Evolutionary conservation across 2,329 filamentous ascomycete species (phyloP).

Genomic region (Podosphaera fusca): DNA sequence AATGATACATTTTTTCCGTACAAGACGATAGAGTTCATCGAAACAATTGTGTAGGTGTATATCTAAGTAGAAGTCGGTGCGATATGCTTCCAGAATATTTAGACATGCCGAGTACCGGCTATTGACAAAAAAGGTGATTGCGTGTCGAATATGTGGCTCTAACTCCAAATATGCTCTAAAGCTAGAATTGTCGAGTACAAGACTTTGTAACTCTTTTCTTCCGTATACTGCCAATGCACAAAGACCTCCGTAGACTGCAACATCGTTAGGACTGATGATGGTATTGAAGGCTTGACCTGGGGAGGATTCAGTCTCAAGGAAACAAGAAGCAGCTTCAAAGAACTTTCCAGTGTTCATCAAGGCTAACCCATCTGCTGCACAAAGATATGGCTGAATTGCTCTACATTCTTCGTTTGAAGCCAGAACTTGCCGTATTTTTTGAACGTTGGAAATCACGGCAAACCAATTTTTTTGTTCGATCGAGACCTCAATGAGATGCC

Average conservation of each 20-base stretch:
- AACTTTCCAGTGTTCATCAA: conserved; percentile 33
- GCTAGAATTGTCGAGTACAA: conserved; percentile 53
- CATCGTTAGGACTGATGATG: conserved; percentile 60
- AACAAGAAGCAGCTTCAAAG: conserved; percentile 44
- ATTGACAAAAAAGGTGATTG: conserved; percentile 71
- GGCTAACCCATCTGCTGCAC: conserved; percentile 35
- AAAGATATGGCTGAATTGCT: conserved; percentile 26
- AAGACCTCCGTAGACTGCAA: conserved; percentile 79
- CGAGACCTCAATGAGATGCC: conserved; percentile 53
- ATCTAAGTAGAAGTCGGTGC: conserved; percentile 73
- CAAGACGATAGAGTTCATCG: conserved; percentile 41
- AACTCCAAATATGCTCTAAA: conserved; percentile 81
- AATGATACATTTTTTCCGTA: conserved; percentile 77
- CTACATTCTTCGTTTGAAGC: conserved; percentile 22
- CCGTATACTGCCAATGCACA: conserved; percentile 80
- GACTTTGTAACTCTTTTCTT: conserved; percentile 46
- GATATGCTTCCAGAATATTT: conserved; percentile 58
- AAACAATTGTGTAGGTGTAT: conserved; percentile 62
- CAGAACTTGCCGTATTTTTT: conserved; percentile 37
- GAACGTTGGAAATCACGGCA: conserved; percentile 37
- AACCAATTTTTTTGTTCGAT: conserved; percentile 61
- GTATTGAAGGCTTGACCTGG: conserved; percentile 38
- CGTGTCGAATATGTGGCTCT: conserved; percentile 82
- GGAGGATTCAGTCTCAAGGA: conserved; percentile 23
- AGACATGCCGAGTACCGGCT: conserved; percentile 76